Base-by-base conservation (phyloP, 495 filamentous ascomycete genomes). In the Aspergillus ostianus region DNA sequence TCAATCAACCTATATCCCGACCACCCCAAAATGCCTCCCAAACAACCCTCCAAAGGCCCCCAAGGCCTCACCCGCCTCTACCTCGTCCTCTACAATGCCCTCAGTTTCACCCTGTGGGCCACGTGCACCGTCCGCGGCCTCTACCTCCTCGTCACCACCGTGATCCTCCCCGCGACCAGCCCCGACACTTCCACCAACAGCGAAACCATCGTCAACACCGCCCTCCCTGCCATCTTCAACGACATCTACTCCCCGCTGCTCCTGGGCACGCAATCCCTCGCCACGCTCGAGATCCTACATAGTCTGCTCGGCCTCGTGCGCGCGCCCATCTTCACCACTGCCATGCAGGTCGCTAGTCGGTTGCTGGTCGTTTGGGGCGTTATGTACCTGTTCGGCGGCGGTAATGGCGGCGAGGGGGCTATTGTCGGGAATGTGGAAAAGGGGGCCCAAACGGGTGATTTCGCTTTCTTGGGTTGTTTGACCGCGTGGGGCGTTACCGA, bases 291-390 rank as follows among this genome's bases (percentile, higher is more conserved):
- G 75, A 79, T 97, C 27, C 63, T 91, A 54, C 94, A 98, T 76
- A 86, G 90, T 41, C 55, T 75, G 2, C 20, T 70, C 85, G 89
- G 93, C 48, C 69, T 97, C 62, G 91, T 97, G 56, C 88, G 92
- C 63, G 88, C 92, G 8, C 91, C 93, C 0, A 63, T 97, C 72
- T 64, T 85, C 60, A 98, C 93, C 3, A 97, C 93, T 10, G 71
- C 80, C n/a, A 89, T 96, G 82, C 93, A 98, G 73, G 92, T 97
- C 49, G 81, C 87, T 18, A 86, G 81, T 51, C 90, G 93, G 12
- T 78, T 96, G 57, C 81, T 96, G 49, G 85, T 98, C 48, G 86
- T 96, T 51, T 96, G 91, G 91, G 87, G 84, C 23, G 78, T 98
- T 51, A 81, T 87, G 63, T 75, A 77, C 65, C 79, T 73, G 46